Base-by-base conservation (phyloP, 768 basidiomycete genomes). In the Trametopsis cervina region DNA sequence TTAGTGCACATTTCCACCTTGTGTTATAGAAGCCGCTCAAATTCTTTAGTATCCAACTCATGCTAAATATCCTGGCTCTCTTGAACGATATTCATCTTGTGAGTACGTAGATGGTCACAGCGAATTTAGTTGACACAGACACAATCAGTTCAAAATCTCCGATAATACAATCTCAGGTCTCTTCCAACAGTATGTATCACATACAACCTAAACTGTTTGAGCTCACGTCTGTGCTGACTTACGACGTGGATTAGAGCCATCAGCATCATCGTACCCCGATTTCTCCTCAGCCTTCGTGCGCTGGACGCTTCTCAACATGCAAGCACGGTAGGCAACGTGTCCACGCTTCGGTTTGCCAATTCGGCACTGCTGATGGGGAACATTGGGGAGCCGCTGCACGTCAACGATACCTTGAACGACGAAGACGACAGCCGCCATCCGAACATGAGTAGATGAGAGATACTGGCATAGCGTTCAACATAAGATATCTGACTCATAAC, bases 51-150 rank as follows among this genome's bases (percentile, higher is more conserved):
- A 50, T 42, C n/a, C 27, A 36, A 15, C 27, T 44, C 20, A 42
- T 50, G 9, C 23, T 35, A 5, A 44, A 44, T 35, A 50, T 44
- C 42, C 39, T 50, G 15, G 42, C 43, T 11, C 42, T 44, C 18
- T 9, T 50, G 2, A 38, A 39, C 15, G 42, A 44, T 17, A 38
- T 38, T 13, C 37, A 46, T 2, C 12, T n/a, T 5, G 18, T 25
- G 9, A n/a, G 45, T 38, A 38, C 36, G 36, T 42, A 24, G n/a
- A n/a, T n/a, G n/a, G n/a, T n/a, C 22, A 24, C 2, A 15, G 24
- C 7, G 11, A 15, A 7, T 46, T 1, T 25, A 35, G 33, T 10
- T 10, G 33, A 35, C 33, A 35, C 21, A 23, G 27, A 18, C 17
- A 35, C 33, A 10, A 5, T 21, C 4, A 3, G 27, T 13, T 17